Evolutionary conservation across 176 grass and related monocot genomes (phyloP).

Genomic region (Oryza meridionalis): DNA sequence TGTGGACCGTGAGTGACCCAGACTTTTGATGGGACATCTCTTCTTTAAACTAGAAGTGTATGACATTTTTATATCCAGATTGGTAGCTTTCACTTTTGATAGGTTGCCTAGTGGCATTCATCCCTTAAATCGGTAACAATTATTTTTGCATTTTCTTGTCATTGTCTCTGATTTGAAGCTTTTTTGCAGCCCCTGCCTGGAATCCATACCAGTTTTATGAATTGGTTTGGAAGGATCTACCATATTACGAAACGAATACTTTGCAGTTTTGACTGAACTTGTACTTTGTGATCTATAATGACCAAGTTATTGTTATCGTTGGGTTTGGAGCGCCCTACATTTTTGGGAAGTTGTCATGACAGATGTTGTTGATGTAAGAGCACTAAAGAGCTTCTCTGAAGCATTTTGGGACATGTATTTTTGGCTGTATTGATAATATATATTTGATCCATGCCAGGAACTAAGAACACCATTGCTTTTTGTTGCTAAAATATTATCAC

Average conservation of each 20-base stretch:
- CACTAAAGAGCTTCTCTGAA: not conserved
- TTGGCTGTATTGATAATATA: slow-evolving; percentile 4
- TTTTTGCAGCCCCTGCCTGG: slow-evolving; percentile 38
- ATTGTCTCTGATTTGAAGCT: slow-evolving; percentile 9
- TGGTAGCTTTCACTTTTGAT: not conserved
- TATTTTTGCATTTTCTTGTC: not conserved
- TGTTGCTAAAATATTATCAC: not conserved
- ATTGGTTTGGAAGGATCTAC: slow-evolving; percentile 7
- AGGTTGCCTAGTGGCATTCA: not conserved
- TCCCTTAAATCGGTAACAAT: not conserved
- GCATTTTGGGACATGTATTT: slow-evolving; percentile 18
- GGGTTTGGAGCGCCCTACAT: not conserved
- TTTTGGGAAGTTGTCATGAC: not conserved
- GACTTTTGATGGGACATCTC: not conserved
- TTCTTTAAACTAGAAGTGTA: not conserved
- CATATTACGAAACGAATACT: slow-evolving; percentile 12
- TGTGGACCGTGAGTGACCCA: not conserved
- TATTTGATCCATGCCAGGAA: slow-evolving; percentile 5
- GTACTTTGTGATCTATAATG: not conserved
- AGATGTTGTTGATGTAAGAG: slow-evolving; percentile 16
- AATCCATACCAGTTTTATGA: slow-evolving; percentile 9
- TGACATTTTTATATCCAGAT: slow-evolving; percentile 32
- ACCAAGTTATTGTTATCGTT: not conserved
- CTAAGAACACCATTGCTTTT: slow-evolving; percentile 6
- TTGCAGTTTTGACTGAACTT: slow-evolving; percentile 16